Base-by-base conservation (phyloP, 345 rosid species). In the Arabidopsis arenosa region DNA sequence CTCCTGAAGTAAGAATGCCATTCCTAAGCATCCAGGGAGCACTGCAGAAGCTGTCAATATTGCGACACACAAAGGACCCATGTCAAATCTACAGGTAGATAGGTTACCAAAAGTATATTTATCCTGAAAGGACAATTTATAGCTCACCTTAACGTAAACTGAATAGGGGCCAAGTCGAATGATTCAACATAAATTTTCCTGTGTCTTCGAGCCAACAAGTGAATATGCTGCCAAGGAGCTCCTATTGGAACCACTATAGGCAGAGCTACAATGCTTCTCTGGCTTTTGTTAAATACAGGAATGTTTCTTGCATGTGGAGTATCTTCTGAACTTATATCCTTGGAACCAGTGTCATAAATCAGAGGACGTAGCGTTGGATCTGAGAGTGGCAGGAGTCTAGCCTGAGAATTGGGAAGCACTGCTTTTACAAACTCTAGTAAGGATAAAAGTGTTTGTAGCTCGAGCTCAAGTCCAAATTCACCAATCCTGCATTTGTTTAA, bases 151-250 rank as follows among this genome's bases (percentile, higher is more conserved):
- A 94, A 84, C 30, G 86, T 86, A 78, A 90, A 87, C 73, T 86
- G 88, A 62, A 94, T 68, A 53, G 97, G 90, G 57, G 91, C 88
- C 73, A 94, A 73, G 76, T 91, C 87, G 59, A 94, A 85, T 74
- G 87, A 74, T 85, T 94, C 97, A 70, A 94, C 88, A 75, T 88
- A 94, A 53, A 94, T 85, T 76, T 93, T 93, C 85, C 81, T 86
- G 67, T 87, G 86, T 73, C 93, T 89, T 85, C 95, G 84, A 61
- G 97, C 96, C 83, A 87, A 81, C 70, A 85, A 84, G 76, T 85
- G 84, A 79, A 94, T 88, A 72, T 83, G 78, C 80, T 94, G 97
- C 98, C 96, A 88, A 75, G 98, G 98, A 74, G 96, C 98, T 68
- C 98, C 98, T 63, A 94, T 86, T 41, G 98, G 98, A 85, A 87